Evolutionary conservation across 2,329 filamentous ascomycete genomes (phyloP).

Genomic region (Kalmusia sp.): DNA sequence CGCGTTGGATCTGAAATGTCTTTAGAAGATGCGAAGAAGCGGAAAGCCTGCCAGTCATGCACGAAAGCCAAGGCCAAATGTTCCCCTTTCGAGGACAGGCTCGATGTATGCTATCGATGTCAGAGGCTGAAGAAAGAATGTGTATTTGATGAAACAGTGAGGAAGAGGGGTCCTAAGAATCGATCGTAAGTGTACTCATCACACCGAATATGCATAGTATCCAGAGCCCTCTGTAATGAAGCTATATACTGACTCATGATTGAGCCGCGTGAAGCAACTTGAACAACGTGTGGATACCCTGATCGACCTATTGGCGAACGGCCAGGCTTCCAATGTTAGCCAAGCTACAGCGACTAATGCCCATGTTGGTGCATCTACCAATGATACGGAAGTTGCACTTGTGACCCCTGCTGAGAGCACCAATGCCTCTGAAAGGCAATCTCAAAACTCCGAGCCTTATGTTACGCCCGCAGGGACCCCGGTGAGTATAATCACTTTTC

Average conservation of each 20-base stretch:
- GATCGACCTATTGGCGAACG: slow-evolving; percentile 25
- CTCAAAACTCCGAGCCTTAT: neutral
- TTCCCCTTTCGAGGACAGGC: slow-evolving; percentile 19
- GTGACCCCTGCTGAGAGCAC: neutral
- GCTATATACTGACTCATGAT: neutral
- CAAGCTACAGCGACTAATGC: neutral
- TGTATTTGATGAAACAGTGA: slow-evolving; percentile 20
- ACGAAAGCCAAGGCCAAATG: slow-evolving; percentile 33
- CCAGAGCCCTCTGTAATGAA: neutral
- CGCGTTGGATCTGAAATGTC: slow-evolving; percentile 7
- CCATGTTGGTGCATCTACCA: neutral
- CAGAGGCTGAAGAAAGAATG: slow-evolving; percentile 29
- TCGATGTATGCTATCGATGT: slow-evolving; percentile 27
- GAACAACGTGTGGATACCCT: slow-evolving; percentile 34
- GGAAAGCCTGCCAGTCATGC: slow-evolving; percentile 29
- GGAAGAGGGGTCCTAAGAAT: slow-evolving; percentile 25
- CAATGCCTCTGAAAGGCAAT: neutral
- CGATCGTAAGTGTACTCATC: slow-evolving; percentile 27
- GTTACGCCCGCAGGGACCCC: neutral
- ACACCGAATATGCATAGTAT: neutral
- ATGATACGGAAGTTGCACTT: neutral
- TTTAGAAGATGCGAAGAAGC: slow-evolving; percentile 21
- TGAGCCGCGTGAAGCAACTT: slow-evolving; percentile 30
- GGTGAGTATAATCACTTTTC: neutral
- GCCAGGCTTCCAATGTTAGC: neutral